Percentiles rank a stretch among this genome's conserved stretches.
Conservation (phyloP, 345 rosid species). For the Reutealis trisperma region DNA sequence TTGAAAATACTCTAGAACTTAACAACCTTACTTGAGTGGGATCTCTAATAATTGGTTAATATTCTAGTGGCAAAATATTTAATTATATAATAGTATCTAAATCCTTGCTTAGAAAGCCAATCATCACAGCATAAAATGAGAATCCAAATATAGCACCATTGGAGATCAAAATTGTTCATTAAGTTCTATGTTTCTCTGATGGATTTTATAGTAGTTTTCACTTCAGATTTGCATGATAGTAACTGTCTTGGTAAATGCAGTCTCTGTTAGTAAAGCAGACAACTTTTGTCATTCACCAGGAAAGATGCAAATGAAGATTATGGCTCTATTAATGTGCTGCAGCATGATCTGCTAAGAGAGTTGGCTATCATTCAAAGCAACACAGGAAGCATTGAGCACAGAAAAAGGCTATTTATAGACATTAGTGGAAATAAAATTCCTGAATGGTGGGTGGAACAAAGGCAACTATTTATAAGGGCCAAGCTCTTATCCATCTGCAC, state of each 20-base stretch:
- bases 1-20: too few species aligned
- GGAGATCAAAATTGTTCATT: neutral
- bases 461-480: slow-evolving; percentile 3
- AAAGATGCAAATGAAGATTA: slow-evolving; percentile 24
- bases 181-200: neutral
- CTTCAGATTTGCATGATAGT: neutral
- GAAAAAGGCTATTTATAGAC: slow-evolving; percentile 24
- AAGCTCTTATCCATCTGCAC: slow-evolving; percentile 29
- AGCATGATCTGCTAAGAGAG: slow-evolving; percentile 38
- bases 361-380: slow-evolving; percentile 29
- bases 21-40: too few species aligned
- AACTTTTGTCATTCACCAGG: slow-evolving; percentile 19
- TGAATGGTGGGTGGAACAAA: slow-evolving; percentile 20
- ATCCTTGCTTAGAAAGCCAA: neutral
- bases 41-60: too few species aligned
- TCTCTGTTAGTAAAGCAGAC: neutral
- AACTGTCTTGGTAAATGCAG: neutral
- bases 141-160: neutral
- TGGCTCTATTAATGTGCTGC: slow-evolving; percentile 17
- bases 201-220: neutral
- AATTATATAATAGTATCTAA: too few species aligned
- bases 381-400: slow-evolving; percentile 8
- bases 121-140: neutral
- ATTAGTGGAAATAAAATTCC: slow-evolving; percentile 12
- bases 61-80: too few species aligned